phyloP scores from a whole-genome alignment of 2,329 filamentous ascomycete species.

The Biscogniauxia sp. region DNA sequence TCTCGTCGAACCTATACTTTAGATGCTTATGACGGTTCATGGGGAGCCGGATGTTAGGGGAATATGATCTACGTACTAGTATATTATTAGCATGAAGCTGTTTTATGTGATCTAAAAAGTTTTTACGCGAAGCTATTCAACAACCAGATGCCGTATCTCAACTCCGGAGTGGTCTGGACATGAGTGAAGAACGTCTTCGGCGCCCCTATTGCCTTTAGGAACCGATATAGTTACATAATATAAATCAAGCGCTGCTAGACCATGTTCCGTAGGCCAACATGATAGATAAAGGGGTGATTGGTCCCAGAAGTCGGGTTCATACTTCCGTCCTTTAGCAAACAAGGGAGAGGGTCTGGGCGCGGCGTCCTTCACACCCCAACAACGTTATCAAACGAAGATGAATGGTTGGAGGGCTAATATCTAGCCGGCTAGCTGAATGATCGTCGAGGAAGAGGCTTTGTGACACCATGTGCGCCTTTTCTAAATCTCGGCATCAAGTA shows the following conservation, averaged over 20 bases:
- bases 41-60: neutral
- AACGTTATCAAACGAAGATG: neutral
- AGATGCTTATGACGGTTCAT: neutral
- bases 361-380: neutral
- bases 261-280: neutral
- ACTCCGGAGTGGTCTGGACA: neutral
- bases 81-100: neutral
- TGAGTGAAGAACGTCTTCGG: neutral
- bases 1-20: neutral
- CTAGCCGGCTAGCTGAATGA: neutral
- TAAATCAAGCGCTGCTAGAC: neutral
- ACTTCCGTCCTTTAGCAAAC: neutral
- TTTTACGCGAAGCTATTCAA: neutral
- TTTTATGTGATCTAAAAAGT: neutral
- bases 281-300: neutral
- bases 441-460: neutral
- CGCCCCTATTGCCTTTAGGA: neutral
- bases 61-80: neutral
- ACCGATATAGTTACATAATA: neutral
- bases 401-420: neutral
- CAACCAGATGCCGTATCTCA: neutral
- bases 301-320: neutral
- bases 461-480: neutral
- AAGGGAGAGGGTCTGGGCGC: neutral
- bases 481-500: neutral